Evolutionary conservation across 2,329 filamentous ascomycete species (phyloP), one percentile per base, ranked within the genome.

Genomic region (Stachybotrys chartarum): DNA sequence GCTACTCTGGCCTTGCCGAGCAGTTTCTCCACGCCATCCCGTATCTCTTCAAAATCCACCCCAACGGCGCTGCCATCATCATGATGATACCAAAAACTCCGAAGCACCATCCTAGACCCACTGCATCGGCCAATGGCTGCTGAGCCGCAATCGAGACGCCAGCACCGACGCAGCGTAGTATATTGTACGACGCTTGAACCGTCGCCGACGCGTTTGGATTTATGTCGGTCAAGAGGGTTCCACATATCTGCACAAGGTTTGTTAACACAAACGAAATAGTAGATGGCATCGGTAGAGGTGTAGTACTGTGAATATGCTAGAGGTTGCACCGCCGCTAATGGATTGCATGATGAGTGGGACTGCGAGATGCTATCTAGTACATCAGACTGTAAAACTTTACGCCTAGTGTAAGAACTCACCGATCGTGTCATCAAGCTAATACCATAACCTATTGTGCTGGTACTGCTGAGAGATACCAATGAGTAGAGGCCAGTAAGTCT

Each of bases 191-290:
- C 18, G 58, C 63, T 18, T 67, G 64, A 5, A 60, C 65, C 8
- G 65, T 66, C 3, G 63, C 64, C 0, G 63, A 64, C 10, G 54
- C 45, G 46, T 62, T 39, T 7, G 56, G 52, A 52, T 66, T 66
- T 17, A 64, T 58, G 53, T 65, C 64, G 1, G 64, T 67, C 10
- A 67, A 55, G 39, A 66, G 64, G 4, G 64, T 44, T 5, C 5
- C 39, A 5, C 39, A 44, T n/a, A 44, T 44, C 39, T 44, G 39
- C 11, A n/a, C 3, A n/a, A 44, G 39, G n/a, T 12, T 12, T 44
- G n/a, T 44, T 44, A n/a, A 11, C 3, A 44, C 5, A 12, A 12
- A 12, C 3, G n/a, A n/a, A n/a, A 24, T 49, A 49, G 14, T 3
- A 24, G 3, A 24, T 24, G 24, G 24, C 24, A 24, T 24, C 24